phyloP scores from a whole-genome alignment of 192 early-diverging fungal species.

The Geranomyces michiganensis region DNA sequence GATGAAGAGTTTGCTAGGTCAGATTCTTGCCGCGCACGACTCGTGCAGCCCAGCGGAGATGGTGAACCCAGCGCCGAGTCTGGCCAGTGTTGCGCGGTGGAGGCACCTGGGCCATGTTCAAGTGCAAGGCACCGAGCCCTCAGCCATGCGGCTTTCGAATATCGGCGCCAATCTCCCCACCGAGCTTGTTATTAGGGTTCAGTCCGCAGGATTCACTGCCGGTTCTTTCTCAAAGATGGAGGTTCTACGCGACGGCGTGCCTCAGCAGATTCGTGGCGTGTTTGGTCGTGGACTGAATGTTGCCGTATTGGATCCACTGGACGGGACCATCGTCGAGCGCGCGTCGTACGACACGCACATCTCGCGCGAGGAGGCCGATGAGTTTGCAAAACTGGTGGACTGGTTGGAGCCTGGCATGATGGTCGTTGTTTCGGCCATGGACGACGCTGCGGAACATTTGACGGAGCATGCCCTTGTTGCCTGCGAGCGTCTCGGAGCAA shows the following conservation, averaged over 20 bases:
- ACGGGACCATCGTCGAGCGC: slow-evolving; percentile 67
- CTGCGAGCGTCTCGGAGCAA: slow-evolving; percentile 65
- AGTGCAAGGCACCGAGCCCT: slow-evolving; percentile 22
- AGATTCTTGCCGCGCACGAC: slow-evolving; percentile 64
- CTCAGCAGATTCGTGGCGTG: slow-evolving; percentile 49
- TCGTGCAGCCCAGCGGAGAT: slow-evolving; percentile 10
- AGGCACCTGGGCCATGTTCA: slow-evolving; percentile 22
- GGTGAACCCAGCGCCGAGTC: neutral
- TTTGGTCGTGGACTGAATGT: slow-evolving; percentile 76
- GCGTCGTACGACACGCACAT: slow-evolving; percentile 77
- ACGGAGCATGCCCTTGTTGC: slow-evolving; percentile 60
- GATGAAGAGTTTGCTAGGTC: slow-evolving; percentile 72
- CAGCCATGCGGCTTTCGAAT: slow-evolving; percentile 40
- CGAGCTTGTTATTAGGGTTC: slow-evolving; percentile 59
- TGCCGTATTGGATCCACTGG: slow-evolving; percentile 72
- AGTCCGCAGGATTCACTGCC: slow-evolving; percentile 72
- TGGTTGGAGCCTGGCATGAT: slow-evolving; percentile 68
- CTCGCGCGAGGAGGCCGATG: slow-evolving; percentile 58
- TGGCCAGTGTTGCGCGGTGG: slow-evolving; percentile 8
- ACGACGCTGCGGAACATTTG: slow-evolving; percentile 74
- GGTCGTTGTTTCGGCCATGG: slow-evolving; percentile 67
- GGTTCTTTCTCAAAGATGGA: slow-evolving; percentile 76
- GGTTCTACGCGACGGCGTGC: slow-evolving; percentile 50
- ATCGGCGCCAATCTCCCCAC: slow-evolving; percentile 44
- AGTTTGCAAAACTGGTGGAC: slow-evolving; percentile 70